These are phyloP conservation scores for Debaryomycetaceae sp. DNA, from an alignment of 1,139 yeast species.

Conservation along the genomic window DNA sequence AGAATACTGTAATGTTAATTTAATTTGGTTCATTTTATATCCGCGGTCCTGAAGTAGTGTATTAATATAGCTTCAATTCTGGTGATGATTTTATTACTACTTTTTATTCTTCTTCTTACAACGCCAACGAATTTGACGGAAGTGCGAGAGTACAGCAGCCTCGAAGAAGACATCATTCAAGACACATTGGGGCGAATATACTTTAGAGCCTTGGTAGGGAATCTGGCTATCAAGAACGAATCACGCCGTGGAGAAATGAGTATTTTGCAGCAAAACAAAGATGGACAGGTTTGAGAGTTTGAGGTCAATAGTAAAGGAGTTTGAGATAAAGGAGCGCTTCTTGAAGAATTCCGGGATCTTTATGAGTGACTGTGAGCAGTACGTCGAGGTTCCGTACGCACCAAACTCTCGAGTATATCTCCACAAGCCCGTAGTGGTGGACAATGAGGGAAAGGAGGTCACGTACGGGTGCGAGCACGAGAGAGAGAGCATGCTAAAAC, in stretches of 20 bases:
- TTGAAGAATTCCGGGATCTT: constrained; percentile 17
- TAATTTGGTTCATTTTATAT: background rate
- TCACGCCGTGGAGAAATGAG: too few species aligned
- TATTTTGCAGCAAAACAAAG: constrained; percentile 1
- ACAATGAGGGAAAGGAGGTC: constrained; percentile 3
- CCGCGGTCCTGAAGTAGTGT: background rate
- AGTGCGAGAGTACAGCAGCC: too few species aligned
- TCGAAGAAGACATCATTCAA: too few species aligned
- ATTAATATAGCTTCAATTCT: background rate
- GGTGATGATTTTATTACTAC: background rate
- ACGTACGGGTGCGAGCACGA: background rate
- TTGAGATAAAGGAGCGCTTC: constrained; percentile 15
- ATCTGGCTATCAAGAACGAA: too few species aligned
- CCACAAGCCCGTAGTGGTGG: constrained; percentile 8
- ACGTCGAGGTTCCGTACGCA: constrained; percentile 9
- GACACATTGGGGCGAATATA: too few species aligned
- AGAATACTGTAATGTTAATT: background rate
- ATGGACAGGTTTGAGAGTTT: constrained; percentile 22
- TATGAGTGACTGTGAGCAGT: constrained; percentile 5
- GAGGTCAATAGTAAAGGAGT: constrained; percentile 16
- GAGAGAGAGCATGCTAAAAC: background rate
- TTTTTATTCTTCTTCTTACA: too few species aligned
- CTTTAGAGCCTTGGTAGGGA: too few species aligned
- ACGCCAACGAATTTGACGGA: too few species aligned
- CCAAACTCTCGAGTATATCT: constrained; percentile 8